Evolutionary conservation across 139 green algal genomes (phyloP).

Genomic region (Zygnema circumcarinatum): DNA sequence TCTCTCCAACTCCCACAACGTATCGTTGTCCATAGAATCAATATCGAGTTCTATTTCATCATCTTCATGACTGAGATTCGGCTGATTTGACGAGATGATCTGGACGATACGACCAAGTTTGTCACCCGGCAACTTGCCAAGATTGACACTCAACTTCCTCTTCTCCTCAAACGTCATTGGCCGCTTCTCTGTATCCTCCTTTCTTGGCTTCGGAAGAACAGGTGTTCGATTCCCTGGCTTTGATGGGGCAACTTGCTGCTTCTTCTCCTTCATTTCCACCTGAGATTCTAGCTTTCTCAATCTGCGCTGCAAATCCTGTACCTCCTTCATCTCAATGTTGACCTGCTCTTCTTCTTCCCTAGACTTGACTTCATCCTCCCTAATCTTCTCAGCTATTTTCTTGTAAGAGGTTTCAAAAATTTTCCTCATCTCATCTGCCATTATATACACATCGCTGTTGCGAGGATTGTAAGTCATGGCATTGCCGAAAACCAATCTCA

Average conservation of each 20-base stretch:
- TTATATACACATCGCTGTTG: conserved; percentile 80
- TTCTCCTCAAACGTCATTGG: conserved; percentile 79
- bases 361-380: conserved; percentile 64
- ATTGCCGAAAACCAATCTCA: conserved; percentile 83
- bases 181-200: conserved; percentile 32
- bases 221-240: conserved; percentile 1
- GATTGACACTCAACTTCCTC: conserved; percentile 72
- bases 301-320: neutral
- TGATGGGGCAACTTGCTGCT: neutral
- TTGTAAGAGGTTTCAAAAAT: conserved; percentile 75
- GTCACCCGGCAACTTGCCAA: conserved; percentile 72
- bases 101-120: conserved; percentile 70
- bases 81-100: conserved; percentile 67
- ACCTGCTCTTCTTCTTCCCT: conserved; percentile 62
- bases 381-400: conserved; percentile 58
- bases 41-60: conserved; percentile 78
- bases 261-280: conserved; percentile 19
- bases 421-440: conserved; percentile 71
- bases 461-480: conserved; percentile 82
- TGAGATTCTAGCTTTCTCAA: neutral
- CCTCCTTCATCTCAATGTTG: neutral
- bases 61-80: conserved; percentile 46
- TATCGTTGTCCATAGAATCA: conserved; percentile 68
- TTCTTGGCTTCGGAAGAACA: conserved; percentile 38
- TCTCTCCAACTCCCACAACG: conserved; percentile 72